phyloP scores from a whole-genome alignment of 176 grass and related monocot species.

The Hsuehochloa calcarea region DNA sequence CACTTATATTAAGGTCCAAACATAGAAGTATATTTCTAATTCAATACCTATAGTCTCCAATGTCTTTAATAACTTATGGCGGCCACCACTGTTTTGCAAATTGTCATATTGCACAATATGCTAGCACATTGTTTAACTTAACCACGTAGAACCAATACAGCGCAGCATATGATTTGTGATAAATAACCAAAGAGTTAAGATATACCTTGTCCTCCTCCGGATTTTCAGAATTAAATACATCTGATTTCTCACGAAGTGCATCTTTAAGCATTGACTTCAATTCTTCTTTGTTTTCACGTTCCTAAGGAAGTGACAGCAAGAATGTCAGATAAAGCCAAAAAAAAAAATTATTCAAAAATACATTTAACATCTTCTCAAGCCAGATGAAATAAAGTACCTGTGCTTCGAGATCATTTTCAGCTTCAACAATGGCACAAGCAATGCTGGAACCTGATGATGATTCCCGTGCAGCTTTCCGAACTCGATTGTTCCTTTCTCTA shows the following conservation, averaged over 20 bases:
- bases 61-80: background rate
- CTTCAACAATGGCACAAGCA: slow-evolving; percentile 77
- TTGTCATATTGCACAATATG: background rate
- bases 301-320: slow-evolving; percentile 40
- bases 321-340: slow-evolving; percentile 14
- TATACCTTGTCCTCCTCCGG: slow-evolving; percentile 85
- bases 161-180: background rate
- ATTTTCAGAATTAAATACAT: slow-evolving; percentile 96
- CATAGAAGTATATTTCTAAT: background rate
- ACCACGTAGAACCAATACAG: background rate
- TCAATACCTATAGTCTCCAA: slow-evolving; percentile 1
- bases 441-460: slow-evolving; percentile 61
- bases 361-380: background rate
- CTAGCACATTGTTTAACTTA: background rate
- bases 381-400: slow-evolving; percentile 48
- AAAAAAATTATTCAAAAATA: background rate
- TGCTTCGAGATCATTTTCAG: slow-evolving; percentile 74
- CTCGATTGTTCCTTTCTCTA: slow-evolving; percentile 35
- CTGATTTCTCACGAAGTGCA: slow-evolving; percentile 84
- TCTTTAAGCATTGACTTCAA: slow-evolving; percentile 91
- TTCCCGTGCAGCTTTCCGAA: slow-evolving; percentile 52
- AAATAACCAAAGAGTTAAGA: slow-evolving; percentile 10
- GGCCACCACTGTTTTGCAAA: background rate
- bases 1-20: background rate
- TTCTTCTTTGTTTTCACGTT: slow-evolving; percentile 80